Evolutionary conservation across 2,329 filamentous ascomycete species (phyloP).

Genomic region (Diaporthe ampelina): DNA sequence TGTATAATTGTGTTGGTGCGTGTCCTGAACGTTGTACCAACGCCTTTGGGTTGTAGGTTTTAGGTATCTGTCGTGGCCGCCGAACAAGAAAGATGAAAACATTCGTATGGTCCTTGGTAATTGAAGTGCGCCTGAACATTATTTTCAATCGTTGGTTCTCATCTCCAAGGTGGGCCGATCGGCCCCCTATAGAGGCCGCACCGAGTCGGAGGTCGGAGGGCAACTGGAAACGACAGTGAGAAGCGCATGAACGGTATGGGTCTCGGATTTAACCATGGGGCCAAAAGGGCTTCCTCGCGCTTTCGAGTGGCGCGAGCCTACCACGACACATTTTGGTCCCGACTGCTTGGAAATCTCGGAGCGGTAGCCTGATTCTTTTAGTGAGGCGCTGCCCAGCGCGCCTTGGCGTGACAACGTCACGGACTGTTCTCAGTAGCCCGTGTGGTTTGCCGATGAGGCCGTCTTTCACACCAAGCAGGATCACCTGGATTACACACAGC

Average conservation of each 20-base stretch:
- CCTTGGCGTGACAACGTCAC: not conserved
- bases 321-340: not conserved
- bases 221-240: not conserved
- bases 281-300: too few relatives aligned
- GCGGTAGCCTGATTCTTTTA: too few relatives aligned
- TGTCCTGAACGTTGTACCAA: not conserved
- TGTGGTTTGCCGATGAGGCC: not conserved
- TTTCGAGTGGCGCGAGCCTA: not conserved
- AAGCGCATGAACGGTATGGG: not conserved
- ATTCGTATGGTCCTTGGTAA: not conserved
- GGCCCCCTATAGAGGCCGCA: conserved; percentile 12
- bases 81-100: not conserved
- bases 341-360: too few relatives aligned
- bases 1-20: not conserved
- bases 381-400: too few relatives aligned
- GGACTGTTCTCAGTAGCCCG: not conserved
- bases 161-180: not conserved
- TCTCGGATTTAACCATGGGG: not conserved
- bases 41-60: not conserved
- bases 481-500: not conserved
- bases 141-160: not conserved
- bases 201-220: conserved; percentile 15
- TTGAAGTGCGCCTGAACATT: not conserved
- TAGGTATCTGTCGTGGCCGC: not conserved
- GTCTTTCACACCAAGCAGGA: not conserved